Base-by-base conservation (phyloP, 352 stramenopile species). In the Phytopythium vexans region DNA sequence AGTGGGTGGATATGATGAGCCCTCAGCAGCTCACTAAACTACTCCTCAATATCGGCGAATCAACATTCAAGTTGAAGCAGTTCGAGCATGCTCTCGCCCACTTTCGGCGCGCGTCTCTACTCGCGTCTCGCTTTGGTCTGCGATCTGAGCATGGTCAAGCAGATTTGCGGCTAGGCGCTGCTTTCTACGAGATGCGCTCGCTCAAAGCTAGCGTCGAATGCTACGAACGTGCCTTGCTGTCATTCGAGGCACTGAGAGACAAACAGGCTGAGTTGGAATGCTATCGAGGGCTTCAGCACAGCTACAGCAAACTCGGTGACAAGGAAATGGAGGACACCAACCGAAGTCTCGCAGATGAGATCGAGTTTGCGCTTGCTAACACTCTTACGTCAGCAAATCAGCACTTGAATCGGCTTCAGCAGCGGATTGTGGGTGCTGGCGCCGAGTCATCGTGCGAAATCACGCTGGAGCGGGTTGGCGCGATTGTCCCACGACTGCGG, bases 361-460 rank as follows among this genome's bases (percentile, higher is more conserved):
- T 93, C 27, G 78, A 87, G 54, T 86, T 88, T 60, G 68, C 64
- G 0, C 49, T 93, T 0, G 39, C 72, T 2, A 77, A 86, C 16
- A 88, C 82, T 31, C 47, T 91, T 8, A 56, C 44, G 14, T 51
- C 56, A 9, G 69, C 69, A 2, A 59, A 48, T n/a, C 46, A 65
- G 7, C 55, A 72, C 49, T 68, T 91, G 6, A 56, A 72, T 16
- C 49, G 63, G 2, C 60, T 92, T 4, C 74, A 89, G 41, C 57
- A 77, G 45, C 64, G 76, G 12, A 72, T 90, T 2, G 77, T 89
- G 3, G 77, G 80, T 4, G 68, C 77, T 6, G 77, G 78, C 12
- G 83, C 77, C 3, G 68, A 88, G 60, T 79, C 76, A 1, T 82
- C 74, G n/a, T 77, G 68, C 9, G 65, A 83, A 54, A 78, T 89